phyloP scores from a whole-genome alignment of 768 basidiomycete species.

The Termitomyces sp. region DNA sequence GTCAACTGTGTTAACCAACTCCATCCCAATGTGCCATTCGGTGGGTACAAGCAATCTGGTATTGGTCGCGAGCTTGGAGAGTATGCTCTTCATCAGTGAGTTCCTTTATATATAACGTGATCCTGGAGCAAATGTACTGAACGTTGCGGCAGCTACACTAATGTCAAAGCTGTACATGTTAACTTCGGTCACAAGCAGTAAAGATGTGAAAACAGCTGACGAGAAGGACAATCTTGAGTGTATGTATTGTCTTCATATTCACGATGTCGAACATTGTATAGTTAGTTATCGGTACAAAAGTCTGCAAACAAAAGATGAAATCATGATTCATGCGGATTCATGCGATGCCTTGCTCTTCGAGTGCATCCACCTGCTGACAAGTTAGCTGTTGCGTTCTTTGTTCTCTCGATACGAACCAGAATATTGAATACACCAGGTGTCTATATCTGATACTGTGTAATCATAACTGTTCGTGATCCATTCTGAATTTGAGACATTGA shows the following conservation, averaged over 20 bases:
- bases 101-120: not conserved
- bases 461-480: no score
- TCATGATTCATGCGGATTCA: no score
- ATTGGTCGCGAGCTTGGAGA: constrained; percentile 81
- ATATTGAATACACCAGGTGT: no score
- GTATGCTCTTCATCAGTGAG: constrained; percentile 64
- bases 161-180: constrained; percentile 69
- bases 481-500: no score
- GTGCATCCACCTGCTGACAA: no score
- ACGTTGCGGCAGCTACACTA: constrained; percentile 46
- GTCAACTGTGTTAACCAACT: constrained; percentile 51
- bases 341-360: no score
- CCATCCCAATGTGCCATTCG: constrained; percentile 67
- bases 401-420: no score
- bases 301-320: not conserved
- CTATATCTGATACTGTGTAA: no score
- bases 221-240: not conserved
- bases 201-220: not conserved
- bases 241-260: not conserved
- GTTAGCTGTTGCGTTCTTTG: no score
- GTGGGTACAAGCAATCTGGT: constrained; percentile 83
- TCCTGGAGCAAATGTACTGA: not conserved
- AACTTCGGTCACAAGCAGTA: constrained; percentile 42
- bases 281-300: no score
- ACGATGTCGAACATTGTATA: not conserved